Conservation (phyloP, 352 stramenopile species). For the Aphanomyces euteiches region DNA sequence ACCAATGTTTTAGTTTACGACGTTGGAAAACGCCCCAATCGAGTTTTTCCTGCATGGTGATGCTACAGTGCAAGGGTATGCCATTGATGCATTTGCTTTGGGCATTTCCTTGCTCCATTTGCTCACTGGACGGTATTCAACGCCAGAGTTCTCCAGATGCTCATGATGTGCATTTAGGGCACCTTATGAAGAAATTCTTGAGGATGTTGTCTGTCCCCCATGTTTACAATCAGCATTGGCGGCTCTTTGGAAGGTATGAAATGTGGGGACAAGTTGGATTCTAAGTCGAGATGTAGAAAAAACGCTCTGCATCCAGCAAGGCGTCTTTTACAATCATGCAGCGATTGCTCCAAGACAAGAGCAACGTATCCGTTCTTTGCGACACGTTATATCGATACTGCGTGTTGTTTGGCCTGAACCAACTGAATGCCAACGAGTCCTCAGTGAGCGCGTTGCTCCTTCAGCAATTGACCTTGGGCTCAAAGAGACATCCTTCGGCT, state of each 20-base stretch:
- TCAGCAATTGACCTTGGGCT: slow-evolving; percentile 36
- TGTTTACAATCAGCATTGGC: slow-evolving; percentile 79
- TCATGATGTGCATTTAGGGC: slow-evolving; percentile 41
- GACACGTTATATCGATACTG: slow-evolving; percentile 96
- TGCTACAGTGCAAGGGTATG: slow-evolving; percentile 84
- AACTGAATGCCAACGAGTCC: slow-evolving; percentile 34
- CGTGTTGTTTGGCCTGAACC: slow-evolving; percentile 92
- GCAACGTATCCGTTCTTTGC: slow-evolving; percentile 84
- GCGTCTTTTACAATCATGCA: slow-evolving; percentile 71
- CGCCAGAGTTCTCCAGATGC: not conserved
- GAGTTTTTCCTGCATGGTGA: slow-evolving; percentile 95
- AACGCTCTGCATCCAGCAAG: slow-evolving; percentile 37
- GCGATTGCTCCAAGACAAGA: slow-evolving; percentile 54
- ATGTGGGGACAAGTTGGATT: not conserved
- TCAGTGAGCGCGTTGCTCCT: slow-evolving; percentile 53
- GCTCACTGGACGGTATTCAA: slow-evolving; percentile 87
- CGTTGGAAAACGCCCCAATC: slow-evolving; percentile 96
- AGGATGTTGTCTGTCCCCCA: slow-evolving; percentile 87
- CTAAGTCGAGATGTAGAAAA: not conserved
- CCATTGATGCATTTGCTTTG: slow-evolving; percentile 93
- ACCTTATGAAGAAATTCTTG: slow-evolving; percentile 98
- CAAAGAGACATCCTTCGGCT: slow-evolving; percentile 26
- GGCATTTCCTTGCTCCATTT: slow-evolving; percentile 96
- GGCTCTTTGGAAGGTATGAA: slow-evolving; percentile 80
- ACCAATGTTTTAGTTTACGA: slow-evolving; percentile 85